These are phyloP conservation scores for Ceratobasidium sp. DNA, from an alignment of 1,284 basidiomycete species.

Conservation along the genomic window DNA sequence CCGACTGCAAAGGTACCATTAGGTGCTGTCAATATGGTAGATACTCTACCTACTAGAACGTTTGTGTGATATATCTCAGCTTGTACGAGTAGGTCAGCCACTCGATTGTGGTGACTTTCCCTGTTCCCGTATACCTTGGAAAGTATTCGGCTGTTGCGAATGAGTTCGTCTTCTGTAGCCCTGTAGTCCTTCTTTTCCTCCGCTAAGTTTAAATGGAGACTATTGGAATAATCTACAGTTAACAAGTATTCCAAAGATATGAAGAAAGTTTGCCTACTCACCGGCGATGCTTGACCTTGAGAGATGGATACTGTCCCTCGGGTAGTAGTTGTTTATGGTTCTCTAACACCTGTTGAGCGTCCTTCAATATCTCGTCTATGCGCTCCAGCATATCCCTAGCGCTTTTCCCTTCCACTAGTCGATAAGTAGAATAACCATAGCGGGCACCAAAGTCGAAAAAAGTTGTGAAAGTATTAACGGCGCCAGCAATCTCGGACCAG, in stretches of 20 bases:
- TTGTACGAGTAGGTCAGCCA: not conserved
- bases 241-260: not conserved
- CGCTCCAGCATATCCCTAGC: slow-evolving; percentile 2
- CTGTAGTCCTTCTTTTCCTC: slow-evolving; percentile 23
- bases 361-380: slow-evolving; percentile 19
- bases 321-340: slow-evolving; percentile 26
- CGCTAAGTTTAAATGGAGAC: slow-evolving; percentile 29
- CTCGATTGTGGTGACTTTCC: slow-evolving; percentile 11
- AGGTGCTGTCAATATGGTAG: not conserved
- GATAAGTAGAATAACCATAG: not conserved
- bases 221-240: not conserved
- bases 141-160: slow-evolving; percentile 29
- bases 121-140: slow-evolving; percentile 21
- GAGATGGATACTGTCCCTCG: not conserved
- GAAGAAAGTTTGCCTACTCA: not conserved
- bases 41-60: slow-evolving; percentile 12
- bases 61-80: slow-evolving; percentile 13
- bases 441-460: slow-evolving; percentile 12
- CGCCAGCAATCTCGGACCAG: slow-evolving; percentile 27
- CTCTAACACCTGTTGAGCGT: slow-evolving; percentile 19
- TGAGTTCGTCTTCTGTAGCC: slow-evolving; percentile 19
- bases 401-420: not conserved
- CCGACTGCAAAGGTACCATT: slow-evolving; percentile 4
- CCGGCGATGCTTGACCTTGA: slow-evolving; percentile 24
- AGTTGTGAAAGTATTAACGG: slow-evolving; percentile 18